These are phyloP conservation scores for Candida succiphila DNA, from an alignment of 805 yeast genomes.

Conservation along the genomic window DNA sequence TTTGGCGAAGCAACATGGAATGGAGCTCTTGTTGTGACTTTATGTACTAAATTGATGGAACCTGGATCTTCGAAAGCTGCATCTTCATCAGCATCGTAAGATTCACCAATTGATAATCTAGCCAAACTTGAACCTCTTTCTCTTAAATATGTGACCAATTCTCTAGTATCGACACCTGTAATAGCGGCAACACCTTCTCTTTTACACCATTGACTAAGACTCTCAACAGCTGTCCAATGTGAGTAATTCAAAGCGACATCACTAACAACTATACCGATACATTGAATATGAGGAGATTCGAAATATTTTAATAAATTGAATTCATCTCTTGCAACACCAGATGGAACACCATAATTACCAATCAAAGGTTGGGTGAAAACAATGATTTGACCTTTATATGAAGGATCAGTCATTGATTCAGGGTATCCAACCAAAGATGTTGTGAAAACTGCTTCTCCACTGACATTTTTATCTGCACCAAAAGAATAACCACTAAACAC, in stretches of 20 bases:
- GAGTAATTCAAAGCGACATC: constrained; percentile 93
- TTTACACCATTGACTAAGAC: constrained; percentile 91
- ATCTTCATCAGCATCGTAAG: constrained; percentile 84
- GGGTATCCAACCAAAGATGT: constrained; percentile 98
- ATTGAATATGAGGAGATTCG: constrained; percentile 86
- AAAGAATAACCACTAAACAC: constrained; percentile 88
- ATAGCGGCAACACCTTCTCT: constrained; percentile 95
- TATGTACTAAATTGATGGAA: constrained; percentile 77
- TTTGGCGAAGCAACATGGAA: constrained; percentile 70
- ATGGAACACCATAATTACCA: constrained; percentile 98
- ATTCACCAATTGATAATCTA: constrained; percentile 81
- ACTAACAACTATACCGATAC: constrained; percentile 92
- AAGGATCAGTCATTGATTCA: constrained; percentile 95
- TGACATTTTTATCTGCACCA: constrained; percentile 86
- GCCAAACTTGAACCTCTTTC: constrained; percentile 95
- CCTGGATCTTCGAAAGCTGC: constrained; percentile 90
- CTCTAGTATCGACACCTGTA: constrained; percentile 96
- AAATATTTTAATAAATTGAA: constrained; percentile 80
- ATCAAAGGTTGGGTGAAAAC: constrained; percentile 95
- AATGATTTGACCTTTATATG: constrained; percentile 94
- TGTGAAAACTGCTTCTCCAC: constrained; percentile 97
- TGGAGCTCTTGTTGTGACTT: constrained; percentile 92
- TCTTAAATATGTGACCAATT: constrained; percentile 83
- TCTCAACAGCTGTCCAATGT: constrained; percentile 99
- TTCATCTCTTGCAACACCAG: constrained; percentile 70